These are phyloP conservation scores for Ophiocytium majus DNA, from an alignment of 352 stramenopile species.

Conservation along the genomic window DNA sequence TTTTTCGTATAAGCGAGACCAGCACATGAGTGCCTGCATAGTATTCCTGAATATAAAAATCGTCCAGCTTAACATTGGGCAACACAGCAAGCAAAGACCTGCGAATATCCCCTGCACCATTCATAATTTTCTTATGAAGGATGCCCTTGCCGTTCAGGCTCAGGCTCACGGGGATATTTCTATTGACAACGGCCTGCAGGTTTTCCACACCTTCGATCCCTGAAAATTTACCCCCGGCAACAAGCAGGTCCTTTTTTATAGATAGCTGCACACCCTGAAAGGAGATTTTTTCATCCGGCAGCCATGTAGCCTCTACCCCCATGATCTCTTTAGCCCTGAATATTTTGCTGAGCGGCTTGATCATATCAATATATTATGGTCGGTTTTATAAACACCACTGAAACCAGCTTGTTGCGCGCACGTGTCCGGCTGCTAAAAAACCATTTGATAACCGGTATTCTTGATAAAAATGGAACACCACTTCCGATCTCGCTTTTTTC, in stretches of 20 bases:
- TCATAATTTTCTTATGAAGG: neutral
- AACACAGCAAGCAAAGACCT: neutral
- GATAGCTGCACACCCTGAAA: too few relatives aligned
- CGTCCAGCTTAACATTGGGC: neutral
- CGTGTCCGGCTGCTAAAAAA: neutral
- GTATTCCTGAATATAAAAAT: conserved; percentile 17
- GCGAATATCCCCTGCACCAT: neutral
- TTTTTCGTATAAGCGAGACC: neutral
- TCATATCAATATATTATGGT: neutral
- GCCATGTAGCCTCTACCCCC: too few relatives aligned
- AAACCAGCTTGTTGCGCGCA: neutral
- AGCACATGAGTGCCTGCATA: neutral
- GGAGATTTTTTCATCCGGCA: too few relatives aligned
- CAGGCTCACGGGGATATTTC: neutral
- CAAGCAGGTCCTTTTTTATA: too few relatives aligned
- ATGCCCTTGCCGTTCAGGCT: neutral
- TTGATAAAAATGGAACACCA: conserved; percentile 6
- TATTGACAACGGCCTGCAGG: neutral
- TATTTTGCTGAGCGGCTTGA: too few relatives aligned
- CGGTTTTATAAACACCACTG: conserved; percentile 9
- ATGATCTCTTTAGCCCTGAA: too few relatives aligned
- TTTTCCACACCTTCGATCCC: too few relatives aligned
- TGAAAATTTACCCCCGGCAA: too few relatives aligned
- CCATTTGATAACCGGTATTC: conserved; percentile 16
- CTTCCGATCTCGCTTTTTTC: neutral